Evolutionary conservation across 345 rosid genomes (phyloP), one percentile per base, ranked within the genome.

Genomic region (Iberis pinnata): DNA sequence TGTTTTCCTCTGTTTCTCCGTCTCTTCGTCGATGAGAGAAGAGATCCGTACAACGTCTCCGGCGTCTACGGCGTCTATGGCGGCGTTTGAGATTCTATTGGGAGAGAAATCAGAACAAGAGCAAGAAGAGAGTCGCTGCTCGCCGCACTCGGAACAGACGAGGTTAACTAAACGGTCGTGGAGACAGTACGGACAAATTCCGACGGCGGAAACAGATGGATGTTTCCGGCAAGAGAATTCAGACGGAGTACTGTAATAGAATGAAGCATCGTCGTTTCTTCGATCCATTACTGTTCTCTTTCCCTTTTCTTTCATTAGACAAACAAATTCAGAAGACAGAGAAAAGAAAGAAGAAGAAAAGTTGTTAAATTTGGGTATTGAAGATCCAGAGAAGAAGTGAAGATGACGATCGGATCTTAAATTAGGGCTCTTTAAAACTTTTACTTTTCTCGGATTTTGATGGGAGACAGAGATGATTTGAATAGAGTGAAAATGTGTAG

Each of bases 141-240:
- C 97, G 4, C 98, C 97, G 40, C 98, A 92, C 49, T 88, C 97
- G 0, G 97, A 83, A 42, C 98, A 92, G 0, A 92, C 90, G 56
- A 92, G 76, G 49, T 69, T 83, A 16, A 80, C 66, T 53, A 92
- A 70, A n/a, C 97, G 92, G 57, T 92, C 98, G 58, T 81, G 81
- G 53, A 92, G 86, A 60, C 98, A 92, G 45, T 73, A 65, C 10
- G 98, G 79, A 49, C 98, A 92, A 0, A 92, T 76, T 6, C 98
- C 98, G 36, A 73, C 83, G 0, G 86, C 51, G 50, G 95, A 80
- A 3, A 73, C 47, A 0, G 81, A 78, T 8, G 97, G 98, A 70
- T 92, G 98, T 57, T 82, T 83, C 79, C 75, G 76, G 65, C 98
- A 92, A 18, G 84, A 81, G 59, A 83, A 67, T 25, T 78, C 93